Evolutionary conservation across 257 asterid species (phyloP).

Genomic region (Coffea eugenioides): DNA sequence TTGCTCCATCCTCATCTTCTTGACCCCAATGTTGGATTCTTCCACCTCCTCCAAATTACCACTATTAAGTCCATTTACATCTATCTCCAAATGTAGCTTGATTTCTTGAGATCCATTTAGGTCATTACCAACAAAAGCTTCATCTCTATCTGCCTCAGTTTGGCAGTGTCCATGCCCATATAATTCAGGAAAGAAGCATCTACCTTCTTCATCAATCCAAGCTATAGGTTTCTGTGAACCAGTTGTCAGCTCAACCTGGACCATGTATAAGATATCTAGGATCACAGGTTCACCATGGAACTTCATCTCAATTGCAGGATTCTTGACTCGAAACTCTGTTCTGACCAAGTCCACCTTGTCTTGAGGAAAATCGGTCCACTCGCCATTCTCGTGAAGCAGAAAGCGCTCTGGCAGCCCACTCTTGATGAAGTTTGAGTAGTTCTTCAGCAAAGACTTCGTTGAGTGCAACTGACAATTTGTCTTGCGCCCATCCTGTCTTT

Average conservation of each 20-base stretch:
- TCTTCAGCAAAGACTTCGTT: conserved; percentile 8
- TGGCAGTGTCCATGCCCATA: not conserved
- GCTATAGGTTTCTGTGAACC: conserved; percentile 32
- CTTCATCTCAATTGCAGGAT: conserved; percentile 26
- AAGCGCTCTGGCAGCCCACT: conserved; percentile 26
- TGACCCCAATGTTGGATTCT: conserved; percentile 27
- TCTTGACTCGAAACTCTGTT: conserved; percentile 27
- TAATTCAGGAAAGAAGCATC: conserved; percentile 30
- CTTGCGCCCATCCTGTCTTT: conserved; percentile 15
- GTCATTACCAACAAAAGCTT: not conserved
- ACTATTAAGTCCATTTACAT: conserved; percentile 17
- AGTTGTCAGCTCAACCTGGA: conserved; percentile 24
- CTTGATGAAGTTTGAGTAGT: conserved; percentile 27
- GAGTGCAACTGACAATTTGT: conserved; percentile 14
- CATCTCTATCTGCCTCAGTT: conserved; percentile 1
- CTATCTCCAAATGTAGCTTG: conserved; percentile 32
- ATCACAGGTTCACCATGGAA: conserved; percentile 16
- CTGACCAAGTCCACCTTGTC: conserved; percentile 19
- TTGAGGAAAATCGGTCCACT: conserved; percentile 31
- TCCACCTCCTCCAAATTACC: conserved; percentile 24
- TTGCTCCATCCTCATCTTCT: conserved; percentile 17
- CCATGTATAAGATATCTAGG: conserved; percentile 29
- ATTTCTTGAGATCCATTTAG: conserved; percentile 23
- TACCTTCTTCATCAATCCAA: conserved; percentile 37
- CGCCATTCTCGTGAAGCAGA: conserved; percentile 24